Conservation (phyloP, 805 yeast species). For the Schizosaccharomyces octosporus region DNA sequence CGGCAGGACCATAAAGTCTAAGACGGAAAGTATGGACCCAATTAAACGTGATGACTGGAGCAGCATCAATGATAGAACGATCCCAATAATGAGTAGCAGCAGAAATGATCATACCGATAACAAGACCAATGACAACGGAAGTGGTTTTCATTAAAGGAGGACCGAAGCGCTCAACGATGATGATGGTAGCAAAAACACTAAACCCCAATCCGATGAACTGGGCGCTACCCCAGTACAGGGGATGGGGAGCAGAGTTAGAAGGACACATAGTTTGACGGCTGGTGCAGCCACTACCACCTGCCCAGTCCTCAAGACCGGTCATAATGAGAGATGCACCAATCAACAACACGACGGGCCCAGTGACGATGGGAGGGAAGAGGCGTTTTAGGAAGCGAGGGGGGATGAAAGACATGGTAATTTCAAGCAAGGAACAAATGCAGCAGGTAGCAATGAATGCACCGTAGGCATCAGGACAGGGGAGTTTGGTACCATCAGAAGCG, state of each 20-base stretch:
- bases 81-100: conserved; percentile 73
- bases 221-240: conserved; percentile 63
- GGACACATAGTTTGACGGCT: conserved; percentile 21
- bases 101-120: conserved; percentile 77
- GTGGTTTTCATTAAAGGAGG: conserved; percentile 87
- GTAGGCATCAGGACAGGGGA: conserved; percentile 76
- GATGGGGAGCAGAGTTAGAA: conserved; percentile 25
- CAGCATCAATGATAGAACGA: conserved; percentile 28
- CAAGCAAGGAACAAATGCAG: conserved; percentile 50
- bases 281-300: conserved; percentile 47
- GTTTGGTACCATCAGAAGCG: conserved; percentile 30
- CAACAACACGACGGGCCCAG: conserved; percentile 75
- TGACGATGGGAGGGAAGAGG: conserved; percentile 69
- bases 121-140: conserved; percentile 65
- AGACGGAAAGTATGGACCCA: conserved; percentile 75
- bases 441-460: conserved; percentile 72
- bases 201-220: conserved; percentile 71
- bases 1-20: conserved; percentile 59
- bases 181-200: conserved; percentile 47
- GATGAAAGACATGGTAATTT: conserved; percentile 45
- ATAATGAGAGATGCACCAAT: conserved; percentile 50
- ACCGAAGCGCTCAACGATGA: conserved; percentile 65
- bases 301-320: conserved; percentile 63
- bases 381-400: conserved; percentile 50
- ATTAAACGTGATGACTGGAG: conserved; percentile 62